These are phyloP conservation scores for Hibiscus tridactylites DNA, from an alignment of 345 rosid species.

Conservation along the genomic window DNA sequence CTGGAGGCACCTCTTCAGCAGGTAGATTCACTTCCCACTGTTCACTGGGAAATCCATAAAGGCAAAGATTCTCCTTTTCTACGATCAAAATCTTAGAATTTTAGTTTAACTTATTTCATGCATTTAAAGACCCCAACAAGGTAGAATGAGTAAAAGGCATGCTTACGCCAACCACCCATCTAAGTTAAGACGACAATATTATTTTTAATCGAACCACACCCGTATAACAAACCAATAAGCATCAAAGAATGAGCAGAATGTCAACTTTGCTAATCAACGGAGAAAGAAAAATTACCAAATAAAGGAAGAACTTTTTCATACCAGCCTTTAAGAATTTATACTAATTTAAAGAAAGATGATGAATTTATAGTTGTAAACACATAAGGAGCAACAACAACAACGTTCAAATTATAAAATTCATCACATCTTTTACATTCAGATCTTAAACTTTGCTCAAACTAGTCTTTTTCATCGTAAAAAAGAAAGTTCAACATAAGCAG, in stretches of 20 bases:
- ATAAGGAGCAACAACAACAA: too few relatives aligned
- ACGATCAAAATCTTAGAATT: constrained; percentile 5
- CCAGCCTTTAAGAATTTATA: not conserved
- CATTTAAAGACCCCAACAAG: not conserved
- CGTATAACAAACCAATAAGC: not conserved
- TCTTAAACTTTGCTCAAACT: not conserved
- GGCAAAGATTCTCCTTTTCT: constrained; percentile 89
- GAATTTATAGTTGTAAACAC: not conserved
- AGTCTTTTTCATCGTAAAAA: not conserved
- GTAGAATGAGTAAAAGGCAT: not conserved
- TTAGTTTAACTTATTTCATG: not conserved
- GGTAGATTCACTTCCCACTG: constrained; percentile 89
- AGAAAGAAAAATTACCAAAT: not conserved
- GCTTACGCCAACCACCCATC: not conserved
- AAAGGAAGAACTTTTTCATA: not conserved
- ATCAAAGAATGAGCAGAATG: not conserved
- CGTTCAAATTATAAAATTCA: not conserved
- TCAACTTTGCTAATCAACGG: not conserved
- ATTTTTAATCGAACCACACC: not conserved
- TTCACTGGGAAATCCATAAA: constrained; percentile 73
- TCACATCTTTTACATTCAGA: not conserved
- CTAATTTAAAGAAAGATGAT: not conserved
- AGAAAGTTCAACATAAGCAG: not conserved
- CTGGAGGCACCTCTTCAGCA: constrained; percentile 95
- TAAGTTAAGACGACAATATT: not conserved